These are phyloP conservation scores for Amylostereum chailletii DNA, from an alignment of 1,284 basidiomycete species.

Conservation along the genomic window DNA sequence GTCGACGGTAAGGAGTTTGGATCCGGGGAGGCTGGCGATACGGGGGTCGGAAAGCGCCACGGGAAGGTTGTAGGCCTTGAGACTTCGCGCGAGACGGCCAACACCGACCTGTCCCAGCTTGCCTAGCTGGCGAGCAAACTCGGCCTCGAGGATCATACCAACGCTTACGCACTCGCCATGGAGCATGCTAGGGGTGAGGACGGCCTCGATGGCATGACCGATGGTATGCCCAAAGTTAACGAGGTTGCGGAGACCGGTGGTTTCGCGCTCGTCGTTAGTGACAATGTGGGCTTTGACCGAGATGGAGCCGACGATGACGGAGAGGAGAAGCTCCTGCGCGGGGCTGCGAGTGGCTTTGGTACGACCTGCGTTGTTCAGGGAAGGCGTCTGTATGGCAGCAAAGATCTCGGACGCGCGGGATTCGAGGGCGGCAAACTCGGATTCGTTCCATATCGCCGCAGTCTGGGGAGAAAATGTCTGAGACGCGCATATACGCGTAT, in stretches of 20 bases:
- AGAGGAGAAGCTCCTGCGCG: slow-evolving; percentile 68
- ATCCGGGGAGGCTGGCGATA: slow-evolving; percentile 63
- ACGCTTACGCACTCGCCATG: slow-evolving; percentile 92
- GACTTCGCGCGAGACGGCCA: slow-evolving; percentile 74
- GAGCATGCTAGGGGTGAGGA: slow-evolving; percentile 83
- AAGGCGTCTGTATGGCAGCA: slow-evolving; percentile 74
- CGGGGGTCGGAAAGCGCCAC: slow-evolving; percentile 71
- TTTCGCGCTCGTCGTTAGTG: slow-evolving; percentile 91
- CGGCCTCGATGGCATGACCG: slow-evolving; percentile 92
- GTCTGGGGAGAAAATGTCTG: slow-evolving; percentile 46
- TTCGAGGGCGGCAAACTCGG: slow-evolving; percentile 81
- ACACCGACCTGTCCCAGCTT: slow-evolving; percentile 84
- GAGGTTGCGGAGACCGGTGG: slow-evolving; percentile 84
- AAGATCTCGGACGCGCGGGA: slow-evolving; percentile 78
- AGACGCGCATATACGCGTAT: slow-evolving; percentile 1
- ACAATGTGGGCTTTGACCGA: slow-evolving; percentile 93
- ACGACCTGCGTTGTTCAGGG: slow-evolving; percentile 51
- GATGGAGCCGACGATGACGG: slow-evolving; percentile 82
- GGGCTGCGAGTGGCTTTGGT: slow-evolving; percentile 60
- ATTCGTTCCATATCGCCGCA: slow-evolving; percentile 91
- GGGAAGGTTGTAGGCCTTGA: slow-evolving; percentile 85
- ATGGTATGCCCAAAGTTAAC: slow-evolving; percentile 98
- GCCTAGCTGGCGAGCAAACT: slow-evolving; percentile 83
- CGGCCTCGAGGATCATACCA: slow-evolving; percentile 92
- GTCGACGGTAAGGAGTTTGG: slow-evolving; percentile 70